Conservation (phyloP, 495 filamentous ascomycete genomes). For the Hyaloscypha hepaticicola region DNA sequence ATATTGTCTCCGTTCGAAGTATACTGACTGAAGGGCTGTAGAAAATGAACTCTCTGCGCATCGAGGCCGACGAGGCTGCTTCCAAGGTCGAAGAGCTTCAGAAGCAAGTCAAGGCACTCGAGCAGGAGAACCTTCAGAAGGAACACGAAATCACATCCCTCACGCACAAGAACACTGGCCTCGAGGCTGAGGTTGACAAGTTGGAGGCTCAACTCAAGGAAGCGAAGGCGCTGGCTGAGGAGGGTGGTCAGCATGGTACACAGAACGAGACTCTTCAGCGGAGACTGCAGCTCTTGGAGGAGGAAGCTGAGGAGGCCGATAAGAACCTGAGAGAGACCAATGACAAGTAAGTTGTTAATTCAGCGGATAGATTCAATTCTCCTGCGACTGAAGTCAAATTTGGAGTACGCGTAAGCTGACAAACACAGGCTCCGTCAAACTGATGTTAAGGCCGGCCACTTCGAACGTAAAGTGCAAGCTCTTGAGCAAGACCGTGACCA, state of each 20-base stretch:
- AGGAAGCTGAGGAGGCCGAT: constrained; percentile 95
- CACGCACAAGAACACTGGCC: constrained; percentile 81
- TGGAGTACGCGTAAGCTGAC: constrained; percentile 21
- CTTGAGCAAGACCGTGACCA: constrained; percentile 83
- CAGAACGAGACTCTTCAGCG: constrained; percentile 88
- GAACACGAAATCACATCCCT: constrained; percentile 98
- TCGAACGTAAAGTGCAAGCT: constrained; percentile 98
- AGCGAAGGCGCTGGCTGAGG: constrained; percentile 72
- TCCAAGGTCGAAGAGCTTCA: constrained; percentile 83
- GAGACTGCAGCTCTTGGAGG: constrained; percentile 91
- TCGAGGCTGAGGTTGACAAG: constrained; percentile 91
- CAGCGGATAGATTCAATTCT: too few relatives aligned
- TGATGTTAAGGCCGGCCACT: constrained; percentile 98
- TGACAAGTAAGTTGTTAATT: constrained; percentile 85
- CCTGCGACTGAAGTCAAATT: too few relatives aligned
- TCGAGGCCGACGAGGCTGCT: constrained; percentile 82
- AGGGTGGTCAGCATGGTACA: constrained; percentile 69
- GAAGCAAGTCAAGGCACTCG: constrained; percentile 79
- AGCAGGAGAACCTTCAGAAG: constrained; percentile 93
- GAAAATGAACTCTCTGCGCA: constrained; percentile 91
- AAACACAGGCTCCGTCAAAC: constrained; percentile 85
- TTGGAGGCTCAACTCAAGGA: constrained; percentile 74
- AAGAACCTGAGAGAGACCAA: constrained; percentile 93
- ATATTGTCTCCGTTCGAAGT: neutral
- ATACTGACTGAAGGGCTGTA: constrained; percentile 36